phyloP scores from a whole-genome alignment of 1,284 basidiomycete species.

The Boletus sp. region DNA sequence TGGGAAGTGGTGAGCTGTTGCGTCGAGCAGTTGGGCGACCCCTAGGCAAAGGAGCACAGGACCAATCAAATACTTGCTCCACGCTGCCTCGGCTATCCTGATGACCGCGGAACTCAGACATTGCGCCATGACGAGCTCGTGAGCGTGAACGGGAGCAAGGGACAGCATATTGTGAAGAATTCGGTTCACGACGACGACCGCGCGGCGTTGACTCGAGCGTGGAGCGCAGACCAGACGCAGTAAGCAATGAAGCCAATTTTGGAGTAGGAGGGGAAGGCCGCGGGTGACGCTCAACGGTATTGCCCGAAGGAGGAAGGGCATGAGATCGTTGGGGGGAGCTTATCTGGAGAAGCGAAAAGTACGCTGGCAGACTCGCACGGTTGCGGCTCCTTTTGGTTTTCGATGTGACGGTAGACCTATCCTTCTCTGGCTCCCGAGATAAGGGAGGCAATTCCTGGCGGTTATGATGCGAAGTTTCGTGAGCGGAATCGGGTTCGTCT shows the following conservation, averaged over 20 bases:
- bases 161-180: slow-evolving; percentile 41
- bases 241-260: slow-evolving; percentile 45
- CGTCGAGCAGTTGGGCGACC: slow-evolving; percentile 51
- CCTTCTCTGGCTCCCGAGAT: slow-evolving; percentile 38
- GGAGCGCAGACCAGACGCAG: slow-evolving; percentile 37
- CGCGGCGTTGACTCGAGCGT: slow-evolving; percentile 47
- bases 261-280: slow-evolving; percentile 62
- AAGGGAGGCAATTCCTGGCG: slow-evolving; percentile 28
- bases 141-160: slow-evolving; percentile 42
- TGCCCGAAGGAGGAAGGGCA: slow-evolving; percentile 49
- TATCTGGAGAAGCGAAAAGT: slow-evolving; percentile 71
- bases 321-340: slow-evolving; percentile 49
- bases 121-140: slow-evolving; percentile 26
- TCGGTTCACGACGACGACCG: slow-evolving; percentile 51
- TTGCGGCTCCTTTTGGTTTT: slow-evolving; percentile 60
- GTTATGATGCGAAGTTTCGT: slow-evolving; percentile 35
- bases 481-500: slow-evolving; percentile 46
- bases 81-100: slow-evolving; percentile 40
- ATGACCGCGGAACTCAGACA: slow-evolving; percentile 29
- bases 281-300: slow-evolving; percentile 44
- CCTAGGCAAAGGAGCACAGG: slow-evolving; percentile 41
- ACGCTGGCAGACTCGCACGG: slow-evolving; percentile 74
- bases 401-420: slow-evolving; percentile 43
- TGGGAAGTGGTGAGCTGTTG: slow-evolving; percentile 55
- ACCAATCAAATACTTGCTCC: slow-evolving; percentile 44